phyloP scores from a whole-genome alignment of 2,329 filamentous ascomycete genomes.

The Colletotrichum shisoi region DNA sequence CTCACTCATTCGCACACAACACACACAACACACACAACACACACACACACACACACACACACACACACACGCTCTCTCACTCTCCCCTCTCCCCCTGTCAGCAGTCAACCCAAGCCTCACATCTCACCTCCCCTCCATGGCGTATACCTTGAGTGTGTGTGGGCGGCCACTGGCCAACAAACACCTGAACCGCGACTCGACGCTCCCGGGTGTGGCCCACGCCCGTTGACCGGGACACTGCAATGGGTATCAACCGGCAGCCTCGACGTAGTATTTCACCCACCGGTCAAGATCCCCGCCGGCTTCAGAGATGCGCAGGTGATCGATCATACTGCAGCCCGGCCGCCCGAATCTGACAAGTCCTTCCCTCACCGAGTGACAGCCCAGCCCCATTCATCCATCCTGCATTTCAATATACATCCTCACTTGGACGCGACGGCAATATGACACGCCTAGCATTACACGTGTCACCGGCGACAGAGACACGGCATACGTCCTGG shows the following conservation, averaged over 20 bases:
- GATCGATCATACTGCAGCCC: conserved; percentile 33
- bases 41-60: no score
- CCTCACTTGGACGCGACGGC: neutral
- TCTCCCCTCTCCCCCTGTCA: conserved; percentile 2
- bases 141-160: neutral
- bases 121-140: conserved; percentile 7
- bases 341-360: conserved; percentile 33
- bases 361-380: conserved; percentile 21
- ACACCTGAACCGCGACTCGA: conserved; percentile 1
- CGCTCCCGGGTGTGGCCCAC: conserved; percentile 17
- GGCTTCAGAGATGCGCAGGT: conserved; percentile 31
- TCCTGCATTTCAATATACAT: conserved; percentile 1
- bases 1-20: no score
- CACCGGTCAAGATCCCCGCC: conserved; percentile 35
- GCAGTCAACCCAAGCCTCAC: conserved; percentile 10
- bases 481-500: no score
- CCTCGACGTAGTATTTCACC: conserved; percentile 24
- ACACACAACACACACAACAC: no score
- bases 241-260: conserved; percentile 24
- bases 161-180: neutral
- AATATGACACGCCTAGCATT: neutral
- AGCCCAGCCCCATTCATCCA: neutral
- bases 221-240: conserved; percentile 31
- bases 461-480: neutral
- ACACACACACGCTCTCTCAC: no score